These are phyloP conservation scores for Dendrobium officinale DNA, from an alignment of 106 monocot species.

Conservation along the genomic window DNA sequence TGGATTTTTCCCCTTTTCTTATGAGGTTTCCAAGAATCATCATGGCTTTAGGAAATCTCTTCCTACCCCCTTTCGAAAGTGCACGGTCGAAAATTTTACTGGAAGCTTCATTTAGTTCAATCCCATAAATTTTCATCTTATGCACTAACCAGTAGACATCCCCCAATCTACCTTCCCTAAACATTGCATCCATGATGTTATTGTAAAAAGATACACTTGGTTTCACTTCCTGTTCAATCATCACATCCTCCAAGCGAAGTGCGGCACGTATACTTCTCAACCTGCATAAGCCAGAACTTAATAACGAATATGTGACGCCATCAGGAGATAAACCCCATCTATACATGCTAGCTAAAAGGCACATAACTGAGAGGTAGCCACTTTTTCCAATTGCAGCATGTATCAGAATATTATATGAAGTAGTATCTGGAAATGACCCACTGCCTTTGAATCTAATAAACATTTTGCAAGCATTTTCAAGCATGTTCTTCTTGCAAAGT, in stretches of 20 bases:
- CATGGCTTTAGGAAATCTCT: conserved; percentile 7
- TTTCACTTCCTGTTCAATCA: conserved; percentile 22
- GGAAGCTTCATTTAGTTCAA: conserved; percentile 37
- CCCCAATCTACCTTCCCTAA: conserved; percentile 20
- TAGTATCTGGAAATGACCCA: conserved; percentile 28
- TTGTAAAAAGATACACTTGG: conserved; percentile 40
- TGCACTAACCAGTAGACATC: conserved; percentile 29
- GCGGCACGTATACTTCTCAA: conserved; percentile 20
- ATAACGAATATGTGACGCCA: conserved; percentile 29
- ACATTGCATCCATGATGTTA: conserved; percentile 30
- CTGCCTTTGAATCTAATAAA: conserved; percentile 25
- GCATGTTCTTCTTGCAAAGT: conserved; percentile 28
- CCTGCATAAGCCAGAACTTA: conserved; percentile 32
- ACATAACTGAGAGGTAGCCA: conserved; percentile 4
- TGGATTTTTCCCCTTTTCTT: neutral
- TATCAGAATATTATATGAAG: conserved; percentile 58
- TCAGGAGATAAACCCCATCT: conserved; percentile 29
- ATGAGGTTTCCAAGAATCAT: conserved; percentile 23
- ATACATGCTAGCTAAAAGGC: conserved; percentile 31
- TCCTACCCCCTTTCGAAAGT: conserved; percentile 25
- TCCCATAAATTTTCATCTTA: conserved; percentile 37
- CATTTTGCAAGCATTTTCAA: conserved; percentile 14
- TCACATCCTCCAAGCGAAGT: conserved; percentile 20
- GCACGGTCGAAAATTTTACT: conserved; percentile 19
- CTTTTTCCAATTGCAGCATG: conserved; percentile 21